Base-by-base conservation (phyloP, 805 yeast species). In the Yueomyces sp. region DNA sequence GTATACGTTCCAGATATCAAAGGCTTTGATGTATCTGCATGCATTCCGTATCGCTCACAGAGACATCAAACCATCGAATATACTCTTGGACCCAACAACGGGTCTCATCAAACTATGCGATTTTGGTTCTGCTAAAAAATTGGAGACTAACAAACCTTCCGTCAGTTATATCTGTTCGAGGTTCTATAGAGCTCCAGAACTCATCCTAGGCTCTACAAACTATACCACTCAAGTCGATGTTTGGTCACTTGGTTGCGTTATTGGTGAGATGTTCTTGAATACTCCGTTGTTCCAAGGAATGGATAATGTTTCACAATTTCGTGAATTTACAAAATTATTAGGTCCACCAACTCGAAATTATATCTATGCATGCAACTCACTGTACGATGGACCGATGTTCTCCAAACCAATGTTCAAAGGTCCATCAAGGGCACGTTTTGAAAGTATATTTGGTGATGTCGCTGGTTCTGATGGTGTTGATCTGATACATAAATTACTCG, bases 221-320 rank as follows among this genome's bases (percentile, higher is more conserved):
- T 90, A 90, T 62, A 77, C 94, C 3, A 81, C 94, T 2, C 84
- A 87, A 56, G 88, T 90, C 47, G 98, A 90, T 62, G 81, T 88
- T 54, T 90, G 98, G 98, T 95, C 96, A 19, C 69, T 90, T 47
- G 98, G 97, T 0, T 90, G 98, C 67, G 95, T 92, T 36, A 66
- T 90, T 47, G 95, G 96, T 8, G 98, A 90, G 64, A 79, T 92
- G 85, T 71, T 82, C 44, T 72, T 87, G 49, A 96, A 96, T 11
- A 80, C 77, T 57, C 95, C 97, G 1, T 77, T 90, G 12, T 90
- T 92, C 67, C 95, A 88, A 63, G 97, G 97, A 39, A 85, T 79
- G 52, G 81, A 84, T 47, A 95, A 95, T 42, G 74, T 81, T 57
- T 72, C 85, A 48, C 98, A 90, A 63, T 69, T 90, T 49, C 80